A percentile compares a stretch with the other conserved stretches of the same genome.
phyloP scores from a whole-genome alignment of 176 grass and related monocot genomes.

The Chrysopogon serrulatus region DNA sequence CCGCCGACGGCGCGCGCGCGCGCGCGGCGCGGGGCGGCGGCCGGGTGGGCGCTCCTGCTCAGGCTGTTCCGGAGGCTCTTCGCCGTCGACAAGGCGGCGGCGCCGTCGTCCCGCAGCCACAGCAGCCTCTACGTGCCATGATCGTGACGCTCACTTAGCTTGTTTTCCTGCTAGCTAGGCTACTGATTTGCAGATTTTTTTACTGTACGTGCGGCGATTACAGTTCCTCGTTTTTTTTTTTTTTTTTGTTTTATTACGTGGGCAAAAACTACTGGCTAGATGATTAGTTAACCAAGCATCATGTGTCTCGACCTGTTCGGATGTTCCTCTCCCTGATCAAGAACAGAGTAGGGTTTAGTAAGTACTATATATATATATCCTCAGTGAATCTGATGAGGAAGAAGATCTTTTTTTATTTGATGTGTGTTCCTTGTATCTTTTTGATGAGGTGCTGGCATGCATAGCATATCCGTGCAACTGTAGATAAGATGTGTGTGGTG shows the following conservation, averaged over 20 bases:
- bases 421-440: not conserved
- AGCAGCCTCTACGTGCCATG: slow-evolving; percentile 16
- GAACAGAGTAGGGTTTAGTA: not conserved
- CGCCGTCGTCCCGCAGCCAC: not conserved
- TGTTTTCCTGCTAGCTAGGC: not conserved
- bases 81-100: slow-evolving; percentile 5
- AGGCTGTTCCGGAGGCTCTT: slow-evolving; percentile 42
- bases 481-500: not conserved
- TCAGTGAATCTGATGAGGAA: not conserved
- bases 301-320: not conserved
- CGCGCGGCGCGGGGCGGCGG: not conserved
- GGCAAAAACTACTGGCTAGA: not conserved
- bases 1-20: not conserved
- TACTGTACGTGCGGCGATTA: not conserved
- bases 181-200: not conserved
- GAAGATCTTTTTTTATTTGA: not conserved
- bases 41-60: slow-evolving; percentile 34
- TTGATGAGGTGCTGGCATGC: not conserved
- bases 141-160: not conserved
- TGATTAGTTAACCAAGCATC: not conserved
- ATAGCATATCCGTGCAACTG: not conserved
- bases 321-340: not conserved
- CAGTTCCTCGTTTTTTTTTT: not conserved
- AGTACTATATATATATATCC: slow-evolving; percentile 3
- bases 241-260: too few relatives aligned